phyloP scores from a whole-genome alignment of 768 basidiomycete species.

The Pleurotus pulmonarius region DNA sequence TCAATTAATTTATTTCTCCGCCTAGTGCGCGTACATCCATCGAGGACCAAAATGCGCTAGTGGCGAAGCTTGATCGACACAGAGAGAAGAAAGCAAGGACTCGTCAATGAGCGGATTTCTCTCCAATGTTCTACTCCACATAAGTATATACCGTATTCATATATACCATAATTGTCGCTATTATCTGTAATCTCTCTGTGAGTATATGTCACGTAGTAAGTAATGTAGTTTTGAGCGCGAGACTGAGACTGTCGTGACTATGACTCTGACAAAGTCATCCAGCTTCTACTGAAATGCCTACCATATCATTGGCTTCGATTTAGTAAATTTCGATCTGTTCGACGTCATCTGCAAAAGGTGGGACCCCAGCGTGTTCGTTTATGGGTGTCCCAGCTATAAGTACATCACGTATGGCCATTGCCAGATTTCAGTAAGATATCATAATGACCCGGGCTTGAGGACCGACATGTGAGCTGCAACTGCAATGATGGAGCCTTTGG shows the following conservation, averaged over 20 bases:
- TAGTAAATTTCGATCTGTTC: too few relatives aligned
- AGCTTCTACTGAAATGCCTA: too few relatives aligned
- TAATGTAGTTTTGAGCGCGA: too few relatives aligned
- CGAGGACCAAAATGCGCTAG: conserved; percentile 38
- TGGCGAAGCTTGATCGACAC: conserved; percentile 37
- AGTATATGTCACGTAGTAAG: too few relatives aligned
- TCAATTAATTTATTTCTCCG: neutral
- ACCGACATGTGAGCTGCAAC: neutral
- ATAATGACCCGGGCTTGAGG: conserved; percentile 78
- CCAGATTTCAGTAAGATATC: conserved; percentile 52
- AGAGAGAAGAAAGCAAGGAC: conserved; percentile 7
- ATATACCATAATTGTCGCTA: neutral
- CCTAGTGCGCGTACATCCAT: conserved; percentile 34
- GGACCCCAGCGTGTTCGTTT: too few relatives aligned
- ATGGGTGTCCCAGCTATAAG: too few relatives aligned
- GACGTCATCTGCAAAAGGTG: too few relatives aligned
- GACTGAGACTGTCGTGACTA: too few relatives aligned
- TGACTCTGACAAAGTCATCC: too few relatives aligned
- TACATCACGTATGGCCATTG: neutral
- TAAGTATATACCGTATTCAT: neutral
- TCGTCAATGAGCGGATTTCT: neutral
- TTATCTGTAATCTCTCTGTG: neutral
- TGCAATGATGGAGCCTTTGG: too few relatives aligned
- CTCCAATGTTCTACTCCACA: neutral
- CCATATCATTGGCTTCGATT: too few relatives aligned